Conservation (phyloP, 2,329 filamentous ascomycete species). For the Ramularia collo-cygni region DNA sequence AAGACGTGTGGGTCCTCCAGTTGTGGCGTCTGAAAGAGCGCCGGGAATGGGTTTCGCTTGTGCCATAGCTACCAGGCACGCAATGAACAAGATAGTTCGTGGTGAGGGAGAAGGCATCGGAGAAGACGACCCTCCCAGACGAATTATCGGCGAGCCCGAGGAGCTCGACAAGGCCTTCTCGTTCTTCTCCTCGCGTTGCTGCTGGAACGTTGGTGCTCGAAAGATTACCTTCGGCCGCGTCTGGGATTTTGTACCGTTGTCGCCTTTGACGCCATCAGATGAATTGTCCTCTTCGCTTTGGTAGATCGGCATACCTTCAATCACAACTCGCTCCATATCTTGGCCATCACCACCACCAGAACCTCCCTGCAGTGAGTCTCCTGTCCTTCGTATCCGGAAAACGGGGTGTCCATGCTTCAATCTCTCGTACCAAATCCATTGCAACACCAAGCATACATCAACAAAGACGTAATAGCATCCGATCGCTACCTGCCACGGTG, state of each 20-base stretch:
- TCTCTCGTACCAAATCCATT: constrained; percentile 61
- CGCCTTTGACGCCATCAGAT: constrained; percentile 11
- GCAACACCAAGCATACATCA: constrained; percentile 54
- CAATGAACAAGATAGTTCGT: constrained; percentile 40
- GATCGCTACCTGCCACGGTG: constrained; percentile 59
- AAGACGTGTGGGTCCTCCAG: constrained; percentile 22
- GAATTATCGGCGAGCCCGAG: constrained; percentile 22
- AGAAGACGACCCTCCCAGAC: constrained; percentile 28
- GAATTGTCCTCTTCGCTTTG: constrained; percentile 4
- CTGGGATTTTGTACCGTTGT: constrained; percentile 12
- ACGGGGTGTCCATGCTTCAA: constrained; percentile 44
- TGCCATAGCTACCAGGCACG: constrained; percentile 39
- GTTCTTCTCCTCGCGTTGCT: constrained; percentile 19
- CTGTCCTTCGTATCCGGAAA: constrained; percentile 23
- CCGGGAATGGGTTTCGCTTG: constrained; percentile 31
- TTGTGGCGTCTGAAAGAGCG: background rate
- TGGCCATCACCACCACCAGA: constrained; percentile 13
- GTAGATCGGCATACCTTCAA: constrained; percentile 26
- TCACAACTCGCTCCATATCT: constrained; percentile 24
- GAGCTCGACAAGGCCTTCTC: constrained; percentile 19
- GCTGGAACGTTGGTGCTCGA: constrained; percentile 25
- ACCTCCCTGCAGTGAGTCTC: constrained; percentile 8
- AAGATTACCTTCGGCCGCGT: constrained; percentile 26
- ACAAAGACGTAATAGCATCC: constrained; percentile 61
- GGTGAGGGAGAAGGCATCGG: constrained; percentile 41